phyloP scores from a whole-genome alignment of 139 green algal genomes.

The Coelastrella sp. region DNA sequence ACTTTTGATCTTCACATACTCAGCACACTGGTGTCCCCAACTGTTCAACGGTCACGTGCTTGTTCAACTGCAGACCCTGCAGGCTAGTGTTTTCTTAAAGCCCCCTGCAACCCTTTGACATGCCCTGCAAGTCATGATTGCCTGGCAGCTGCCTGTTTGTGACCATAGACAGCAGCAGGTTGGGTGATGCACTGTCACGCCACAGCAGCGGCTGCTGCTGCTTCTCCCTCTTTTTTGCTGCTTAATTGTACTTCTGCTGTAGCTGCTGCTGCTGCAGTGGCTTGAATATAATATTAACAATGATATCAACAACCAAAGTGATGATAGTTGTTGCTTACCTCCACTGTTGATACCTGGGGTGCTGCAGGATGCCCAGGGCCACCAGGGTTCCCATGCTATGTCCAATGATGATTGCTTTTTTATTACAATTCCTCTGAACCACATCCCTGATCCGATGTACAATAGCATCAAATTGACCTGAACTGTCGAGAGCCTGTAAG shows the following conservation, averaged over 20 bases:
- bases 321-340: background rate
- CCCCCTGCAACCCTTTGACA: no score
- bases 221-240: background rate
- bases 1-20: no score
- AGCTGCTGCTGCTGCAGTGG: background rate
- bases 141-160: background rate
- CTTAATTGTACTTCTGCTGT: background rate
- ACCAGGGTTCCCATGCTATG: slow-evolving; percentile 39
- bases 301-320: background rate
- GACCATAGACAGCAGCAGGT: background rate
- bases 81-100: no score
- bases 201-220: background rate
- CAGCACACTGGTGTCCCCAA: no score
- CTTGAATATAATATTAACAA: background rate
- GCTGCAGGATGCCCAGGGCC: slow-evolving; percentile 23
- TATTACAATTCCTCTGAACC: slow-evolving; percentile 1
- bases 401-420: slow-evolving; percentile 14
- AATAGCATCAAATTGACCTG: slow-evolving; percentile 27
- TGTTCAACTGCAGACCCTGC: no score
- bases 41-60: no score
- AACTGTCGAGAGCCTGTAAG: background rate
- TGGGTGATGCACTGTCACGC: no score
- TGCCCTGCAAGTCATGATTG: background rate
- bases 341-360: background rate
- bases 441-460: background rate